Percentiles rank a stretch among this genome's conserved stretches.
Evolutionary conservation across 345 rosid species (phyloP).

Genomic region (Balakata baccata): DNA sequence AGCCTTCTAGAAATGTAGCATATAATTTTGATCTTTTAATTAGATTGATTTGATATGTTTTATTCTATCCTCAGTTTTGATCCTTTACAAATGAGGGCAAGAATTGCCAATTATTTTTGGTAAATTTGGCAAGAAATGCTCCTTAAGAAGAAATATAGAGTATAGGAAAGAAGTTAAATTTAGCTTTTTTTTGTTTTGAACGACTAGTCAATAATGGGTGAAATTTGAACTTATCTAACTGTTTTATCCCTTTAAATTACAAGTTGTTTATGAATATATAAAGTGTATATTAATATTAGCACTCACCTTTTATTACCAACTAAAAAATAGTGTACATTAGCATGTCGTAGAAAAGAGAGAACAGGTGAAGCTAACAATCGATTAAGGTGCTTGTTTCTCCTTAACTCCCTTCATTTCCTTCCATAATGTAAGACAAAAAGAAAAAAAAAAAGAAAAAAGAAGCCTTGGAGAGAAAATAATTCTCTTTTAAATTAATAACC

Average conservation of each 20-base stretch:
- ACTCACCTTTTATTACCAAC: no score
- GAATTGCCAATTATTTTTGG: neutral
- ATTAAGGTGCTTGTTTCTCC: neutral
- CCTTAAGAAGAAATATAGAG: no score
- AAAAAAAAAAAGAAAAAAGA: no score
- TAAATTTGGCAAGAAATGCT: neutral
- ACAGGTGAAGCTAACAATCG: no score
- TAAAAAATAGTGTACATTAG: no score
- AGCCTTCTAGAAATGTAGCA: neutral
- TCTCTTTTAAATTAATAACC: no score
- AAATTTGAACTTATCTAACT: neutral
- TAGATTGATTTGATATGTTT: neutral
- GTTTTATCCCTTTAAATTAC: neutral
- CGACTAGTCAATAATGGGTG: neutral
- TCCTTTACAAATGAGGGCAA: neutral
- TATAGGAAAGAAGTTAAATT: no score
- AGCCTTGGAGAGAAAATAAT: no score
- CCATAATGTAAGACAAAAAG: neutral
- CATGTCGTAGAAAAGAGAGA: no score
- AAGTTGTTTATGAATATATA: no score
- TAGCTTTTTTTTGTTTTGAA: no score
- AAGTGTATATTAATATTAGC: neutral
- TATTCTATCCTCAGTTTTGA: neutral
- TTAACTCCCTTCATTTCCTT: neutral
- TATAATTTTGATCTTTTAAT: neutral